Evolutionary conservation across 176 grass and related monocot species (phyloP), one percentile per base, ranked within the genome.

Genomic region (Oryza nivara): DNA sequence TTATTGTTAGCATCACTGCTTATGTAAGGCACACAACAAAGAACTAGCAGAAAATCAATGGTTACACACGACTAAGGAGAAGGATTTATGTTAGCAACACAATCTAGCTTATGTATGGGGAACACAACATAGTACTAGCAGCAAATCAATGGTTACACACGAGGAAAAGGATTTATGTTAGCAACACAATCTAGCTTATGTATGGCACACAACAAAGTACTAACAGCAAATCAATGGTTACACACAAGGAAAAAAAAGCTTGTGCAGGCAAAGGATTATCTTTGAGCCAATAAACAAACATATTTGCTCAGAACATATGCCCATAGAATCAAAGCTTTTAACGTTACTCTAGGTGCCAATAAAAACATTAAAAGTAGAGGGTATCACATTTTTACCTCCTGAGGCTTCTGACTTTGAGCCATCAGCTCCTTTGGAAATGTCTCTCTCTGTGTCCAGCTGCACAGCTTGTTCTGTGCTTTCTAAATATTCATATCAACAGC

Each of bases 301-400:
- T 34, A 34, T 46, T 68, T 19, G 34, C 17, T n/a, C 7, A 25
- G 12, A 47, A 83, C 34, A 30, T 2, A 47, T 68, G 67, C 20
- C 5, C 19, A 67, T 81, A 87, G 58, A 67, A 83, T 40, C 48
- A 81, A 40, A 38, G 43, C 15, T 74, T 79, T 13, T 3, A 14
- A 79, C 41, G 38, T 68, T 47, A 80, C 4, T 6, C 14, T 58
- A 38, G 54, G 68, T 60, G 84, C 11, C 34, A 60, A 44, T 47
- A 32, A 14, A 86, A 47, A 73, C 73, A 86, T 11, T 79, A 48
- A 73, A 86, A 35, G 40, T 36, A 90, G 5, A 78, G 15, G 8
- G 4, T 5, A 32, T 40, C 45, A 65, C 60, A 10, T 66, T 67
- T 89, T 82, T 83, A 90, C 74, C 88, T 86, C 74, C 88, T 79